Base-by-base conservation (phyloP, 768 basidiomycete genomes). In the Boletus subcaerulescens region DNA sequence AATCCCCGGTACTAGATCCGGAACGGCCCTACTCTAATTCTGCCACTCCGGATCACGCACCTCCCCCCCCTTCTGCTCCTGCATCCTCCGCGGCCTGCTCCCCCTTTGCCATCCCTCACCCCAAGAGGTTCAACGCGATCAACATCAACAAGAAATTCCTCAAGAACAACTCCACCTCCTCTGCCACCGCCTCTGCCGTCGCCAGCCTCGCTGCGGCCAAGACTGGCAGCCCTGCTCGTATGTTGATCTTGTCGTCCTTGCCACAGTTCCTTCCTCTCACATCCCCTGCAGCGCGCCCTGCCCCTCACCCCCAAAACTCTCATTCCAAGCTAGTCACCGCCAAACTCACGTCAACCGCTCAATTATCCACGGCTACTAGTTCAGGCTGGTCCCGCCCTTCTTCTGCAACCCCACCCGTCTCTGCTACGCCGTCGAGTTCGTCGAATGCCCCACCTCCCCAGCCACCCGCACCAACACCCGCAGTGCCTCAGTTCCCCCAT, bases 61-160 rank as follows among this genome's bases (percentile, higher is more conserved):
- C 65, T 41, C 18, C 50, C 48, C 2, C 56, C 8, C 48, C 53
- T 20, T n/a, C 57, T 18, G 47, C 57, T 3, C 52, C 50, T 29
- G 36, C 54, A 0, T 15, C 49, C 1, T 48, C 68, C 38, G 22
- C 47, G 13, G 12, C 48, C 31, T 22, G 14, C 51, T 57, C 68
- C 12, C 60, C 66, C 15, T 70, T 72, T 22, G 62, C 65, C 17
- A 62, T 71, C 4, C 80, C 81, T 2, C 86, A 84, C 58, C 81
- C 82, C 31, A 98, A 98, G 78, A 86, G 88, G 65, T 95, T 94
- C 72, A 91, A 78, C 67, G 83, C 92, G 29, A 84, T 93, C 58
- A 93, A 93, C 68, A 92, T 98, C 71, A 96, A 92, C 77, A 96
- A 94, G 83, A 93, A 91, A 73, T 98, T 98, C 72, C 77, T 98